These are phyloP conservation scores for Fusarium temperatum DNA, from an alignment of 2,329 filamentous ascomycete genomes.

Conservation along the genomic window DNA sequence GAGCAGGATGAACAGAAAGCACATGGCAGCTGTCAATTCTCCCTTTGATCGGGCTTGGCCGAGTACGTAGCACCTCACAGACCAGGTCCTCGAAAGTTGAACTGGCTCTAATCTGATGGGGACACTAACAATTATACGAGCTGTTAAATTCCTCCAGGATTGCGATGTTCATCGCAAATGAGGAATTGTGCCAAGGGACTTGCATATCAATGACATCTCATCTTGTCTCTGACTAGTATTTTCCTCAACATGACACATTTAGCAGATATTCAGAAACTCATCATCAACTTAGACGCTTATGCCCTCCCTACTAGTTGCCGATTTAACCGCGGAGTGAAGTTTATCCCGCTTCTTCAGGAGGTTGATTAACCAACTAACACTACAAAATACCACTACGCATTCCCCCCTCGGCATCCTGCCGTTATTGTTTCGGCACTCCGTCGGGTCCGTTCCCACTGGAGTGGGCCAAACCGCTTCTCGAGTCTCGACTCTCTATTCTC, in stretches of 20 bases:
- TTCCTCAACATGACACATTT: not conserved
- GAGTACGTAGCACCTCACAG: not conserved
- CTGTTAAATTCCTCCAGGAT: not conserved
- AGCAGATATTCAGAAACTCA: not conserved
- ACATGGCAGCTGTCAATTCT: conserved; percentile 14
- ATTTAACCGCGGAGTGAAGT: conserved; percentile 13
- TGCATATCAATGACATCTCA: not conserved
- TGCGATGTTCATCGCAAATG: not conserved
- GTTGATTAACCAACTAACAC: conserved; percentile 4
- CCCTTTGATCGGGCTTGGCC: conserved; percentile 1
- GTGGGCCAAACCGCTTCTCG: conserved; percentile 16
- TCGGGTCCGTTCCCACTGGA: not conserved
- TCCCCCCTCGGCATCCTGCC: not conserved
- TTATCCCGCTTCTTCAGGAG: conserved; percentile 15
- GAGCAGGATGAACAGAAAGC: not conserved
- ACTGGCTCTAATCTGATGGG: not conserved
- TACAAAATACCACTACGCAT: not conserved
- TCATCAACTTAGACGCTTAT: not conserved
- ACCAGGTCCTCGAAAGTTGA: not conserved
- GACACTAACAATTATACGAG: conserved; percentile 5
- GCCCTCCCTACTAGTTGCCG: conserved; percentile 12
- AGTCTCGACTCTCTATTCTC: conserved; percentile 9
- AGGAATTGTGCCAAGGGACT: conserved; percentile 3
- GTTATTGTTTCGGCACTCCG: conserved; percentile 2
- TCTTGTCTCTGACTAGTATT: not conserved